Evolutionary conservation across 768 basidiomycete genomes (phyloP).

Genomic region (Harrya chromipes): DNA sequence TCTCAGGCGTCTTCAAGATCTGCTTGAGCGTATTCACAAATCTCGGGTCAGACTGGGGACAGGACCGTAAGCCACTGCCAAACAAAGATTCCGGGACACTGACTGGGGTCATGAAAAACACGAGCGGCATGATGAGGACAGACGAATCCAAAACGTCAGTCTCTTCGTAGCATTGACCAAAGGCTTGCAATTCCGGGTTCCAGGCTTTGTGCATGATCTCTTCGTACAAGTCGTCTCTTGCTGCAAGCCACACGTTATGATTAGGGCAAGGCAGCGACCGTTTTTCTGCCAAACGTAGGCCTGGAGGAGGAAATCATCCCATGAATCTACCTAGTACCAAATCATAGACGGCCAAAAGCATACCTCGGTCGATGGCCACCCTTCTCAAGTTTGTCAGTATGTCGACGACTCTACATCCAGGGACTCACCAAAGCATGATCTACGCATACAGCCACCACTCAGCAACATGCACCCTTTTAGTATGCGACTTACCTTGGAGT

Average conservation of each 20-base stretch:
- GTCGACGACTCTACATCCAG: neutral
- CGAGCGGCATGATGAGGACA: slow-evolving; percentile 88
- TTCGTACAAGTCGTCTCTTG: slow-evolving; percentile 86
- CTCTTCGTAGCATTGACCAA: slow-evolving; percentile 91
- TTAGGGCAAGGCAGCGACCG: slow-evolving; percentile 85
- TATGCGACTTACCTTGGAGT: slow-evolving; percentile 63
- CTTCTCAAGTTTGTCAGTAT: slow-evolving; percentile 36
- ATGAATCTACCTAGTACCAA: neutral
- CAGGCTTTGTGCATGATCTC: slow-evolving; percentile 89
- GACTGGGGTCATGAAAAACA: slow-evolving; percentile 86
- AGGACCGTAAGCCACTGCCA: neutral
- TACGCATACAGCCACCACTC: slow-evolving; percentile 26
- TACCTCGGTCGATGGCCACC: slow-evolving; percentile 94
- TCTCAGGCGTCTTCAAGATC: slow-evolving; percentile 83
- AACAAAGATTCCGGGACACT: slow-evolving; percentile 23
- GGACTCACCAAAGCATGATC: slow-evolving; percentile 84
- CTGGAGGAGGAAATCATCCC: slow-evolving; percentile 28
- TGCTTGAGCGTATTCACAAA: slow-evolving; percentile 83
- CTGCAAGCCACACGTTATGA: slow-evolving; percentile 64
- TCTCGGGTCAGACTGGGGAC: slow-evolving; percentile 71
- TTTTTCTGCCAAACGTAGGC: slow-evolving; percentile 90
- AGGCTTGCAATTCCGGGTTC: slow-evolving; percentile 66
- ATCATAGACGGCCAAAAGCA: neutral
- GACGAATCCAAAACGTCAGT: slow-evolving; percentile 79
- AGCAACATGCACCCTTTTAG: slow-evolving; percentile 1